Conservation (phyloP, 345 rosid species). For the Lumnitzera littorea region DNA sequence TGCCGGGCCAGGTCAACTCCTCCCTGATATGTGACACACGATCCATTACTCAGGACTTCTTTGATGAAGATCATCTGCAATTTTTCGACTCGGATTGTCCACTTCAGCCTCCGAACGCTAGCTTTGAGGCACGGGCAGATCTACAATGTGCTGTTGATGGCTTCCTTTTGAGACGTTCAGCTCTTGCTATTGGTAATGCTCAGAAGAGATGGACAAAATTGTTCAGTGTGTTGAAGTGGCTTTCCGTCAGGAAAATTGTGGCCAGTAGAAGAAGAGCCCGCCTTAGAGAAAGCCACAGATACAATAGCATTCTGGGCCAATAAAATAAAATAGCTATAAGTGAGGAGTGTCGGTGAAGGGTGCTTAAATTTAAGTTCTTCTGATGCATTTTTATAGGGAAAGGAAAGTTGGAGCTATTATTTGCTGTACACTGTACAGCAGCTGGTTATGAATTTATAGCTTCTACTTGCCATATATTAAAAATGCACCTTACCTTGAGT, state of each 20-base stretch:
- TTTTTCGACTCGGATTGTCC: conserved; percentile 36
- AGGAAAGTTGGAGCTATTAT: no score
- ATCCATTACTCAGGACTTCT: conserved; percentile 45
- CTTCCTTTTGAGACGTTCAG: conserved; percentile 37
- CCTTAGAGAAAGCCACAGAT: conserved; percentile 27
- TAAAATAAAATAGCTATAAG: no score
- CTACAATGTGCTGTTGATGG: conserved; percentile 53
- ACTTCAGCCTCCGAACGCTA: conserved; percentile 29
- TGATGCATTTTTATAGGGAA: no score
- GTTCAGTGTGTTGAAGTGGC: conserved; percentile 74
- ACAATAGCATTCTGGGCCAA: conserved; percentile 4
- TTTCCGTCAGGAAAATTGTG: conserved; percentile 42
- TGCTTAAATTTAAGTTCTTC: no score
- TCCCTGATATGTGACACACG: conserved; percentile 48
- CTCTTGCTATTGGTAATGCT: conserved; percentile 40
- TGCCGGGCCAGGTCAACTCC: conserved; percentile 34
- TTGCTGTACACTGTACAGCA: no score
- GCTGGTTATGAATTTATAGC: no score
- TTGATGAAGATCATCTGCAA: conserved; percentile 61
- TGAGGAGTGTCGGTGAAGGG: no score
- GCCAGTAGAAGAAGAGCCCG: conserved; percentile 25
- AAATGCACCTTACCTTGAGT: no score
- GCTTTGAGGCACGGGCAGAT: conserved; percentile 48
- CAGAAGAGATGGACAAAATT: conserved; percentile 87
- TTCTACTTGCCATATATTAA: no score